These are phyloP conservation scores for Skeletonema grethae DNA, from an alignment of 108 stramenopile genomes.

Conservation along the genomic window DNA sequence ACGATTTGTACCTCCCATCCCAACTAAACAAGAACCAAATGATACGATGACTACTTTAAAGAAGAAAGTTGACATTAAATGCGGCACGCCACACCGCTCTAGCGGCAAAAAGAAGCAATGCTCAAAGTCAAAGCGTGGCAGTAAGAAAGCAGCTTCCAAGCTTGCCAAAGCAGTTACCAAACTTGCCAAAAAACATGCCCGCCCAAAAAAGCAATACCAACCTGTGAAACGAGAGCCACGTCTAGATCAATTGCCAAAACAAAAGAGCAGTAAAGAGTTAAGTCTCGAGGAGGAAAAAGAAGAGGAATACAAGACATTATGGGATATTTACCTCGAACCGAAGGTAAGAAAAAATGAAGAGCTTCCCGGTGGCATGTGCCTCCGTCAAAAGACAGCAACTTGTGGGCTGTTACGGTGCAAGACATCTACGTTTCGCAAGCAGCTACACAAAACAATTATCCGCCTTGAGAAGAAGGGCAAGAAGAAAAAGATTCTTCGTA, in stretches of 20 bases:
- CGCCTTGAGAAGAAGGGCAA: conserved; percentile 12
- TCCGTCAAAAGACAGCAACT: conserved; percentile 5
- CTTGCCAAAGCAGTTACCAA: neutral
- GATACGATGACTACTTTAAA: neutral
- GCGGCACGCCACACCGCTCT: neutral
- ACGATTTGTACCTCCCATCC: conserved; percentile 9
- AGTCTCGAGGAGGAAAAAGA: conserved; percentile 10
- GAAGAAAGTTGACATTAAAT: neutral
- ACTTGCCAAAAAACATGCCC: neutral
- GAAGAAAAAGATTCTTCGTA: conserved; percentile 10
- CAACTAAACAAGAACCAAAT: neutral
- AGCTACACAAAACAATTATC: conserved; percentile 9
- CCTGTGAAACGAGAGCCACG: neutral
- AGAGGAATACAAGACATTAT: conserved; percentile 11
- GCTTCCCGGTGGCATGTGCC: conserved; percentile 14
- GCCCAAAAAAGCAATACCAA: neutral
- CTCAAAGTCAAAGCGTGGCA: neutral
- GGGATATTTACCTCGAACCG: conserved; percentile 17
- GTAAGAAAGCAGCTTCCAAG: neutral
- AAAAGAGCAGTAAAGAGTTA: neutral
- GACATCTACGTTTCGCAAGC: conserved; percentile 9
- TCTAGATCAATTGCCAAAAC: neutral
- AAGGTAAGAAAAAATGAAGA: conserved; percentile 18
- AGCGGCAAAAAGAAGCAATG: neutral
- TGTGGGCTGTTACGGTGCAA: conserved; percentile 15